Percentiles rank a stretch among this genome's conserved stretches.
Conservation (phyloP, 768 basidiomycete species). For the Xerocomus spinulosus region DNA sequence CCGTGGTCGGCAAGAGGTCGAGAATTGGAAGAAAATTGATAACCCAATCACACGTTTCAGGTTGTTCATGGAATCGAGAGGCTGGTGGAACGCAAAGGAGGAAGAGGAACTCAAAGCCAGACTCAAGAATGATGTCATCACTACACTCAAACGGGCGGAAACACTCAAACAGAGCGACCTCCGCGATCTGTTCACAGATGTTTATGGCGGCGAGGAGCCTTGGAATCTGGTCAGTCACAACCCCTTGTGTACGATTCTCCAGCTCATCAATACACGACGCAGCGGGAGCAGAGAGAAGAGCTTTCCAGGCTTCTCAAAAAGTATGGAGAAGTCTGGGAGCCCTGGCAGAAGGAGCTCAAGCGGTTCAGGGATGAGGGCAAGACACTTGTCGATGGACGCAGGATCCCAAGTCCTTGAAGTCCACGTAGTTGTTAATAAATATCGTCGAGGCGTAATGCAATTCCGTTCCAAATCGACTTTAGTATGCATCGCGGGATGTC, state of each 20-base stretch:
- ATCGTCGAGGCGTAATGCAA: constrained; percentile 20
- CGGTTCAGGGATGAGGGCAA: constrained; percentile 73
- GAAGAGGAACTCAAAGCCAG: constrained; percentile 68
- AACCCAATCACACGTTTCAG: constrained; percentile 85
- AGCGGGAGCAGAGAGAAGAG: constrained; percentile 85
- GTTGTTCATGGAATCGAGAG: constrained; percentile 74
- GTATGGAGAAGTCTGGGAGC: constrained; percentile 83
- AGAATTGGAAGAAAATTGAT: constrained; percentile 86
- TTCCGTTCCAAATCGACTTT: too few relatives aligned
- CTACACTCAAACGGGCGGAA: constrained; percentile 76
- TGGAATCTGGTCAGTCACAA: constrained; percentile 71
- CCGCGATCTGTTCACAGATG: constrained; percentile 80
- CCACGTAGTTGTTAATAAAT: too few relatives aligned
- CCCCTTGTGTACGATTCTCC: not conserved
- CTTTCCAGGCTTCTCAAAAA: constrained; percentile 69
- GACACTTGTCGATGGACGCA: constrained; percentile 41
- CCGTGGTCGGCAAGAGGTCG: constrained; percentile 82
- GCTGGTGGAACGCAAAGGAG: constrained; percentile 79
- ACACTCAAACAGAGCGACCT: constrained; percentile 61
- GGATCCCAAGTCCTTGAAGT: not conserved
- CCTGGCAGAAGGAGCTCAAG: constrained; percentile 75
- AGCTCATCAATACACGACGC: not conserved
- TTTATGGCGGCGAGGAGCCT: constrained; percentile 81
- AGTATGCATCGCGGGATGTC: too few relatives aligned
- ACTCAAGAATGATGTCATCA: constrained; percentile 70